Percentiles rank a stretch among this genome's conserved stretches.
These are phyloP conservation scores for Pseudopyrenochaeta lycopersici DNA, from an alignment of 2,329 filamentous ascomycete species.

Conservation along the genomic window DNA sequence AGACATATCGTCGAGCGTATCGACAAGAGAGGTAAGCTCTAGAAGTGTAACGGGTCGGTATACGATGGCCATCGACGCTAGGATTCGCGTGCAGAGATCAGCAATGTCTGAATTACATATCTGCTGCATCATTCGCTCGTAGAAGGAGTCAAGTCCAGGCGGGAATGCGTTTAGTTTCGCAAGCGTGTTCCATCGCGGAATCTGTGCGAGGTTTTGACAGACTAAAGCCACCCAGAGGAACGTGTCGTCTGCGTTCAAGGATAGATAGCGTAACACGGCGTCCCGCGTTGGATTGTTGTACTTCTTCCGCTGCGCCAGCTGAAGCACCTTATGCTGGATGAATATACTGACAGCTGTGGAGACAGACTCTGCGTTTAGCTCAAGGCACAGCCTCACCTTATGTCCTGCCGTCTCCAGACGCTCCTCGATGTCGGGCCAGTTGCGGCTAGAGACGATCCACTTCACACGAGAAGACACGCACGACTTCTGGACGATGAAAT, in stretches of 20 bases:
- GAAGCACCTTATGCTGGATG: too few relatives aligned
- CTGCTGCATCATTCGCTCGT: conserved; percentile 50
- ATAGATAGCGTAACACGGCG: conserved; percentile 53
- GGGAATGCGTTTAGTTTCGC: conserved; percentile 41
- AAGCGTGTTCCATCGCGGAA: conserved; percentile 16
- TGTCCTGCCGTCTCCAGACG: conserved; percentile 28
- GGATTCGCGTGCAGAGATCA: conserved; percentile 48
- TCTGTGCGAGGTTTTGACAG: conserved; percentile 42
- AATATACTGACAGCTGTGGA: too few relatives aligned
- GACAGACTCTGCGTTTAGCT: too few relatives aligned
- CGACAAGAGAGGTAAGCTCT: conserved; percentile 43
- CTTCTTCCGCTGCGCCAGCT: too few relatives aligned
- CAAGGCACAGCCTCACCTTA: conserved; percentile 37
- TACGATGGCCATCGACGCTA: conserved; percentile 40
- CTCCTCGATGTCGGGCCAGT: conserved; percentile 44
- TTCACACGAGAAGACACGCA: conserved; percentile 14
- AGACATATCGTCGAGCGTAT: conserved; percentile 11
- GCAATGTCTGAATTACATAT: conserved; percentile 39
- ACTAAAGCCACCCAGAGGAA: too few relatives aligned
- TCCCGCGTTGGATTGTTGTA: conserved; percentile 45
- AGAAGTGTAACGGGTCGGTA: conserved; percentile 50
- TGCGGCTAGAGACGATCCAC: conserved; percentile 27
- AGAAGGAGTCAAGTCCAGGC: conserved; percentile 49
- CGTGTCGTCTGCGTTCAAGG: conserved; percentile 48
- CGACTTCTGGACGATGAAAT: conserved; percentile 7